These are phyloP conservation scores for Diplodia mutila DNA, from an alignment of 2,329 filamentous ascomycete genomes.

Conservation along the genomic window DNA sequence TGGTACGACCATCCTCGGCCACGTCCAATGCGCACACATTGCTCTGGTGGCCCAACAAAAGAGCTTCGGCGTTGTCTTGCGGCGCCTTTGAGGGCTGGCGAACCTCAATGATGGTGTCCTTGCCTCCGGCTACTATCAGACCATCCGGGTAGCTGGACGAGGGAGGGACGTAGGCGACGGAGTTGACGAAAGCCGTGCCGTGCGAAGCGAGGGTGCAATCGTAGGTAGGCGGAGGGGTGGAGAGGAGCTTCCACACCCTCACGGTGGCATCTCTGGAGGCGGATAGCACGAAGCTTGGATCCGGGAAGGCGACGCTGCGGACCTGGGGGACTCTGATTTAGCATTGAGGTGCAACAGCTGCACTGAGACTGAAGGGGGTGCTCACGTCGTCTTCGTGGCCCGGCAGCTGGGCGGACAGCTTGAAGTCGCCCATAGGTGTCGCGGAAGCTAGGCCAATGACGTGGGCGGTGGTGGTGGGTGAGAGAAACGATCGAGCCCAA, in stretches of 20 bases:
- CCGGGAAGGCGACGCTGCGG: slow-evolving; percentile 79
- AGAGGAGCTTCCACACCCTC: slow-evolving; percentile 76
- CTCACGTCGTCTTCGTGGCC: slow-evolving; percentile 94
- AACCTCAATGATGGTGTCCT: slow-evolving; percentile 91
- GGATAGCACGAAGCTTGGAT: slow-evolving; percentile 72
- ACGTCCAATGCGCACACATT: slow-evolving; percentile 90
- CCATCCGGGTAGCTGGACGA: slow-evolving; percentile 72
- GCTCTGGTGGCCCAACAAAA: slow-evolving; percentile 82
- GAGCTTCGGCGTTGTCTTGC: slow-evolving; percentile 78
- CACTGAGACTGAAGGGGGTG: background rate
- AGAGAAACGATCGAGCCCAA: slow-evolving; percentile 14
- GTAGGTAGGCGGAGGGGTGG: slow-evolving; percentile 69
- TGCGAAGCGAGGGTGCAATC: slow-evolving; percentile 79
- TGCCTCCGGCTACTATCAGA: slow-evolving; percentile 82
- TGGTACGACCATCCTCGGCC: slow-evolving; percentile 69
- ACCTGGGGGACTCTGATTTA: slow-evolving; percentile 63
- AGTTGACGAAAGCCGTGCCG: slow-evolving; percentile 85
- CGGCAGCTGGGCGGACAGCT: slow-evolving; percentile 85
- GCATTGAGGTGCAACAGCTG: background rate
- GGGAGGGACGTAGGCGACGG: slow-evolving; percentile 74
- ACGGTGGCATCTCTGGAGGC: slow-evolving; percentile 92
- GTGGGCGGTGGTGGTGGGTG: slow-evolving; percentile 28
- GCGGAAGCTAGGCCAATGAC: slow-evolving; percentile 24
- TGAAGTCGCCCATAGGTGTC: slow-evolving; percentile 76
- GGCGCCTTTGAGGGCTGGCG: slow-evolving; percentile 69